Percentiles rank a stretch among this genome's conserved stretches.
phyloP scores from a whole-genome alignment of 768 basidiomycete species.

The Lactifluus piperatus region DNA sequence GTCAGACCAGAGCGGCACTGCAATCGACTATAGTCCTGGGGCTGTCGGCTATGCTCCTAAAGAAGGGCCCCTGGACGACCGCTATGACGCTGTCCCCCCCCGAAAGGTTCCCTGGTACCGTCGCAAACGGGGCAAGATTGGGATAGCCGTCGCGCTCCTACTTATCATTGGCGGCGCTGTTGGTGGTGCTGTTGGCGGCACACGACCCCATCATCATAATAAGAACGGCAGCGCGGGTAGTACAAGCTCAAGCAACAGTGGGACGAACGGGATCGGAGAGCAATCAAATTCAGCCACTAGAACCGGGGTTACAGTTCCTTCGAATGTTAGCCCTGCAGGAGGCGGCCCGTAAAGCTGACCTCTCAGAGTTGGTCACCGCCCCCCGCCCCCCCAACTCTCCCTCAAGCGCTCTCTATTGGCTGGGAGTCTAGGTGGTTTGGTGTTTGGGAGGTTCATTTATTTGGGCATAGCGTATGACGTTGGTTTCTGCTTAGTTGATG shows the following conservation, averaged over 20 bases:
- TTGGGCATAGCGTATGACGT: neutral
- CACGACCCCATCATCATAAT: slow-evolving; percentile 6
- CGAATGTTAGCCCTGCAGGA: neutral
- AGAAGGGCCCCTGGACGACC: slow-evolving; percentile 14
- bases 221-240: neutral
- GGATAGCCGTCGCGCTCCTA: slow-evolving; percentile 31
- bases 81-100: neutral
- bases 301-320: no score
- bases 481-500: neutral
- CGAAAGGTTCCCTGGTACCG: slow-evolving; percentile 40
- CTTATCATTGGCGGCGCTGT: slow-evolving; percentile 43
- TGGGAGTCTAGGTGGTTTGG: neutral
- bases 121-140: slow-evolving; percentile 36
- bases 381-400: neutral
- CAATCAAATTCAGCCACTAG: no score
- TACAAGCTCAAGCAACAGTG: neutral
- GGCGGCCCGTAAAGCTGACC: no score
- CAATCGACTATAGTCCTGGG: neutral
- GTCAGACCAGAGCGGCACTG: slow-evolving; percentile 21
- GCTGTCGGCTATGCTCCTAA: slow-evolving; percentile 18
- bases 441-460: neutral
- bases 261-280: neutral
- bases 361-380: no score
- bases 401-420: neutral
- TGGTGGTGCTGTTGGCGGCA: slow-evolving; percentile 52